Conservation (phyloP, 31 red algal genomes). For the Asparagopsis taxiformis region DNA sequence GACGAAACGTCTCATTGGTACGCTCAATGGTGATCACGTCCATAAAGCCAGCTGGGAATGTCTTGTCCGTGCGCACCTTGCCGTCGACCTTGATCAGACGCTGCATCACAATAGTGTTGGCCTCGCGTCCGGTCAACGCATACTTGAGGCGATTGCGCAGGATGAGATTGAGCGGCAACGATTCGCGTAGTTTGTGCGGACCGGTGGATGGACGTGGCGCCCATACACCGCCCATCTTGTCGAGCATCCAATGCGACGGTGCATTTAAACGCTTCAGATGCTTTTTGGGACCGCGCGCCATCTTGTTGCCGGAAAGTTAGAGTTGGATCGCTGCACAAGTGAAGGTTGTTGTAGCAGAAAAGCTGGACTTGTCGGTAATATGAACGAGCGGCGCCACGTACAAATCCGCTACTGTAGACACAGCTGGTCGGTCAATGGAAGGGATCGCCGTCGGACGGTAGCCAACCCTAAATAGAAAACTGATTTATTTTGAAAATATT, state of each 20-base stretch:
- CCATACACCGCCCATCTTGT: slow-evolving; percentile 94
- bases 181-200: slow-evolving; percentile 95
- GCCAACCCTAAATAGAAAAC: too few species aligned
- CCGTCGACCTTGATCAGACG: slow-evolving; percentile 94
- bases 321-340: too few species aligned
- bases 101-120: slow-evolving; percentile 92
- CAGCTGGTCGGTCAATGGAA: too few species aligned
- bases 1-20: slow-evolving; percentile 93
- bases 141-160: slow-evolving; percentile 98
- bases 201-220: slow-evolving; percentile 90
- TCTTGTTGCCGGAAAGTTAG: too few species aligned
- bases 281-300: slow-evolving; percentile 97
- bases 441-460: too few species aligned
- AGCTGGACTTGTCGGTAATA: too few species aligned
- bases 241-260: slow-evolving; percentile 95
- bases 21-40: slow-evolving; percentile 91
- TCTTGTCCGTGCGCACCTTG: slow-evolving; percentile 95
- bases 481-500: too few species aligned
- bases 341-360: too few species aligned
- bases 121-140: slow-evolving; percentile 89
- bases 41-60: slow-evolving; percentile 97
- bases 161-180: slow-evolving; percentile 87
- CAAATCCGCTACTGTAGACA: too few species aligned
- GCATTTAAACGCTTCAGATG: slow-evolving; percentile 98
- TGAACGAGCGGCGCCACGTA: too few species aligned